These are phyloP conservation scores for Macadamia integrifolia DNA, from an alignment of 164 flowering plant genomes.

Conservation along the genomic window DNA sequence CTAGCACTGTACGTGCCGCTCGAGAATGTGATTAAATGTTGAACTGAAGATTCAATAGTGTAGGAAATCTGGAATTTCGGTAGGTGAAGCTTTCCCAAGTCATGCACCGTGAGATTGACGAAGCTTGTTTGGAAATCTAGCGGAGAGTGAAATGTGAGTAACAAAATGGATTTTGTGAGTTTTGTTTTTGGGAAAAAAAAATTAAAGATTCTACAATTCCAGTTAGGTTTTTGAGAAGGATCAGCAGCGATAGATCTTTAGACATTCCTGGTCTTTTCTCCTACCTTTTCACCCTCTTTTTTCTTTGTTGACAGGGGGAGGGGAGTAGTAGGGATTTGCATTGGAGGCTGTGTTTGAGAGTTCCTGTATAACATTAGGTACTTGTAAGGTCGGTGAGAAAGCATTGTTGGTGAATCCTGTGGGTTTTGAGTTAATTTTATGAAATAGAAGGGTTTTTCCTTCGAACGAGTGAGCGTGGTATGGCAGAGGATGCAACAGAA, in stretches of 20 bases:
- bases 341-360: no score
- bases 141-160: background rate
- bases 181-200: background rate
- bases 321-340: no score
- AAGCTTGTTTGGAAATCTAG: background rate
- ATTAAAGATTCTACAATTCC: background rate
- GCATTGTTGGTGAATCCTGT: background rate
- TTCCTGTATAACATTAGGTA: no score
- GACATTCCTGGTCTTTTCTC: background rate
- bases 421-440: background rate
- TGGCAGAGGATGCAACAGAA: conserved; percentile 44
- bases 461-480: conserved; percentile 10
- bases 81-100: background rate
- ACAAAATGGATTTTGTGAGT: no score
- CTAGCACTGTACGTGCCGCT: background rate
- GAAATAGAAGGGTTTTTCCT: background rate
- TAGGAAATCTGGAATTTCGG: background rate
- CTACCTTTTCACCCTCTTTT: background rate
- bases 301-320: no score
- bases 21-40: background rate
- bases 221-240: background rate
- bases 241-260: background rate
- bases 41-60: background rate
- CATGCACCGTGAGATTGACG: background rate
- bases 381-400: no score